Evolutionary conservation across 257 asterid genomes (phyloP).

Genomic region (Anisodus acutangulus): DNA sequence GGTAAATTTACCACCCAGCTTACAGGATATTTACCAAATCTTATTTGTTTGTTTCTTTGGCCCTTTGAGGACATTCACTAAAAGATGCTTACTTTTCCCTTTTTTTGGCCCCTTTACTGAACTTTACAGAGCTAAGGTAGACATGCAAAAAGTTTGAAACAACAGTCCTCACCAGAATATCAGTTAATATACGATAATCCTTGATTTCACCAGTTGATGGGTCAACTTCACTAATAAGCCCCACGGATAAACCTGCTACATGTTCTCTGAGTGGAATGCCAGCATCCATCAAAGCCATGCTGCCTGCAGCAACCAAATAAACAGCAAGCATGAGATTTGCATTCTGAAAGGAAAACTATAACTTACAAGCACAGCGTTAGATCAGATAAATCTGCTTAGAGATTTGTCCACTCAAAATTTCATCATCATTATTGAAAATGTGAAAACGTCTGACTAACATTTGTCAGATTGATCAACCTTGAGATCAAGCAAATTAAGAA

Average conservation of each 20-base stretch:
- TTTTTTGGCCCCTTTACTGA: constrained; percentile 1
- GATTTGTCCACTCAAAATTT: constrained; percentile 16
- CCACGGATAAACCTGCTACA: constrained; percentile 92
- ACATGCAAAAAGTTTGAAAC: not conserved
- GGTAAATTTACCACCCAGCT: not conserved
- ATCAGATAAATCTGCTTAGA: not conserved
- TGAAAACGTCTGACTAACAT: not conserved
- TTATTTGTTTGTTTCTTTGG: not conserved
- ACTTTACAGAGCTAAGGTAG: constrained; percentile 21
- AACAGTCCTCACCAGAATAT: constrained; percentile 70
- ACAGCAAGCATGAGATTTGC: not conserved
- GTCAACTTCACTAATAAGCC: constrained; percentile 83
- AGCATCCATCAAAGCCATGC: constrained; percentile 99
- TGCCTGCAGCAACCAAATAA: constrained; percentile 57
- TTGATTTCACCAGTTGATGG: constrained; percentile 84
- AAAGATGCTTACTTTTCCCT: constrained; percentile 1
- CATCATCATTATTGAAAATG: constrained; percentile 8
- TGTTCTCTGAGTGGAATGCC: constrained; percentile 89
- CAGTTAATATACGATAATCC: constrained; percentile 82
- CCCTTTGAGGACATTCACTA: constrained; percentile 18
- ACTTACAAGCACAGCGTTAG: constrained; percentile 13
- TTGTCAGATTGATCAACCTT: not conserved
- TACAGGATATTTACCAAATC: not conserved
- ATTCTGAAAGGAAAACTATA: constrained; percentile 28
- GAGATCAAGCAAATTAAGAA: constrained; percentile 2